Conservation (phyloP, 2,329 filamentous ascomycete species). For the Sarocladium strictum region DNA sequence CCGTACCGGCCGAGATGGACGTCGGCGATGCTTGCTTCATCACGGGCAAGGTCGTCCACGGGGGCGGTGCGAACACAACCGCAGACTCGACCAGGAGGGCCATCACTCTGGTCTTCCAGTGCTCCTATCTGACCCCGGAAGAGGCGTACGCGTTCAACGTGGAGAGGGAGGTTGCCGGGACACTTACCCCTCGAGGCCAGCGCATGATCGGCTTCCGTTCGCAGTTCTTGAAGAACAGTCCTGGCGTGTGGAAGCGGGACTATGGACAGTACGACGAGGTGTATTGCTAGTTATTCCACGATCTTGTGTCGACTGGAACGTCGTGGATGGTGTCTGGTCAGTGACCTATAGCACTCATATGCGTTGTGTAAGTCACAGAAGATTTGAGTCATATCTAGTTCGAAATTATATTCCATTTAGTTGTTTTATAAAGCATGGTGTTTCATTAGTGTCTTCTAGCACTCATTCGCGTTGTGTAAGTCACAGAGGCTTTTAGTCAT, state of each 20-base stretch:
- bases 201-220: slow-evolving; percentile 14
- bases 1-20: slow-evolving; percentile 21
- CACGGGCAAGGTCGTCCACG: slow-evolving; percentile 25
- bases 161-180: slow-evolving; percentile 11
- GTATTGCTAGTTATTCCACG: slow-evolving; percentile 10
- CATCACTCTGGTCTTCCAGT: slow-evolving; percentile 11
- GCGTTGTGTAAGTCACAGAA: not conserved
- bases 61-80: slow-evolving; percentile 24
- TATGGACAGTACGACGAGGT: slow-evolving; percentile 11
- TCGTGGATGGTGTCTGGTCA: not conserved
- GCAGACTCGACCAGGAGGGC: slow-evolving; percentile 9
- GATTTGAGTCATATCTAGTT: not conserved
- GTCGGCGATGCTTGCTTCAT: slow-evolving; percentile 24
- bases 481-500: not conserved
- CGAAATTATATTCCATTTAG: too few relatives aligned
- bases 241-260: slow-evolving; percentile 14
- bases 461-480: not conserved
- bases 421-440: too few relatives aligned
- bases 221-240: slow-evolving; percentile 12
- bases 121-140: slow-evolving; percentile 13
- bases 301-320: not conserved
- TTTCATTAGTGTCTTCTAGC: not conserved
- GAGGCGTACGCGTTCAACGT: slow-evolving; percentile 13
- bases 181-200: slow-evolving; percentile 12
- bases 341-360: too few relatives aligned